These are phyloP conservation scores for Blastocrithidia nonstop DNA, from an alignment of 208 protist genomes.

Conservation along the genomic window DNA sequence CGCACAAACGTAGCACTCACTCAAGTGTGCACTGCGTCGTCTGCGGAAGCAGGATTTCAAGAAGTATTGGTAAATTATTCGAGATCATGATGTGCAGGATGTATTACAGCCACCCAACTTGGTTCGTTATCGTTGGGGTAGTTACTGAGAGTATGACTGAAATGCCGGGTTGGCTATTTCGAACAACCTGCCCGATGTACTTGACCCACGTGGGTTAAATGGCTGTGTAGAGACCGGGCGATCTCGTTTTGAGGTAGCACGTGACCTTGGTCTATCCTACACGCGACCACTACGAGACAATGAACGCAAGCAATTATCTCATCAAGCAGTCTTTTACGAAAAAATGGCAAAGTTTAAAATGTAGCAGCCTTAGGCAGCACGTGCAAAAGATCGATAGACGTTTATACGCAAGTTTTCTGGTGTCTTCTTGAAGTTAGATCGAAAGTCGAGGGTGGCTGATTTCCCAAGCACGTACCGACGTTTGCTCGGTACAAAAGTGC, in stretches of 20 bases:
- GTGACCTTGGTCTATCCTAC: constrained; percentile 80
- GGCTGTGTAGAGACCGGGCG: constrained; percentile 86
- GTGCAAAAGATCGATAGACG: constrained; percentile 63
- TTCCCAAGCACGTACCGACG: constrained; percentile 79
- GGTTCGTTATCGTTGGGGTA: constrained; percentile 72
- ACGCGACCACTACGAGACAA: constrained; percentile 77
- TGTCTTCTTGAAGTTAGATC: constrained; percentile 80
- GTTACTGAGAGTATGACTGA: constrained; percentile 86
- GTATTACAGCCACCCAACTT: constrained; percentile 74
- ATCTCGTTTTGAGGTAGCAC: constrained; percentile 76
- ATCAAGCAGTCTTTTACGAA: constrained; percentile 83
- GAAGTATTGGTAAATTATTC: constrained; percentile 84
- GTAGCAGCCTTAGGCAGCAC: constrained; percentile 80
- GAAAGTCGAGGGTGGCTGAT: constrained; percentile 69
- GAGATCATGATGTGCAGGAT: constrained; percentile 85
- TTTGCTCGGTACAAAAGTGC: constrained; percentile 70
- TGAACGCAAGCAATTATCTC: constrained; percentile 80
- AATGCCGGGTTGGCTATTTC: constrained; percentile 76
- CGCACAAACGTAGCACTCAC: constrained; percentile 54
- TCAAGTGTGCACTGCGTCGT: constrained; percentile 61
- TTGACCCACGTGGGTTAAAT: constrained; percentile 77
- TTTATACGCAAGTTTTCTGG: constrained; percentile 84
- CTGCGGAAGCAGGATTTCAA: constrained; percentile 83
- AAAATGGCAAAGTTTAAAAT: constrained; percentile 81
- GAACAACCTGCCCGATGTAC: constrained; percentile 66